phyloP scores from a whole-genome alignment of 1,284 basidiomycete genomes.

The Trichosporon inkin region DNA sequence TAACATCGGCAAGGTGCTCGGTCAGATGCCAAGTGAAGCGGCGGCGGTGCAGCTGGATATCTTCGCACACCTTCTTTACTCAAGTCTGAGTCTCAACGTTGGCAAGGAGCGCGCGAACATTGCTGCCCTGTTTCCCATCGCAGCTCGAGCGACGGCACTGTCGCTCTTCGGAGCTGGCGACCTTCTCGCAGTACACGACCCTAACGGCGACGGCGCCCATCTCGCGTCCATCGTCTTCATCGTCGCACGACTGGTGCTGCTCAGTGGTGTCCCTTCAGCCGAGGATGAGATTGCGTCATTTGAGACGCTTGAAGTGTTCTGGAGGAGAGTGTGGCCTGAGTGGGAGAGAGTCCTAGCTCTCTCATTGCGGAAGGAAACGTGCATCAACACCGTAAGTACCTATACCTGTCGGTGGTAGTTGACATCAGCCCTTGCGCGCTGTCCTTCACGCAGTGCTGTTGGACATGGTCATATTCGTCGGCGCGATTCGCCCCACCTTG shows the following conservation, averaged over 20 bases:
- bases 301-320: constrained; percentile 29
- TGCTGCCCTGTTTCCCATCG: constrained; percentile 34
- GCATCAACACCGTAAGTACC: constrained; percentile 34
- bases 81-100: constrained; percentile 25
- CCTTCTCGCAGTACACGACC: constrained; percentile 30
- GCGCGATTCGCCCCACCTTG: constrained; percentile 22
- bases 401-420: neutral
- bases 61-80: constrained; percentile 33
- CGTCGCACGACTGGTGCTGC: constrained; percentile 25
- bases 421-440: constrained; percentile 29
- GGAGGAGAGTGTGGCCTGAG: constrained; percentile 43
- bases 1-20: constrained; percentile 20
- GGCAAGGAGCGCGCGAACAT: constrained; percentile 18
- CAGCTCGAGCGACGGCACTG: constrained; percentile 32
- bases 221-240: constrained; percentile 31
- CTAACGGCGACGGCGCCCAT: constrained; percentile 31
- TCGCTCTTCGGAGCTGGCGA: constrained; percentile 35
- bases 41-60: constrained; percentile 27
- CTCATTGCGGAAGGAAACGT: constrained; percentile 24
- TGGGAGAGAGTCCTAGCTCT: constrained; percentile 35
- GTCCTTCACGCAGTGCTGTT: constrained; percentile 35
- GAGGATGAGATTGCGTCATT: neutral
- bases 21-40: constrained; percentile 23
- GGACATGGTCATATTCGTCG: constrained; percentile 38
- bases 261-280: neutral